Evolutionary conservation across 495 filamentous ascomycete species (phyloP).

Genomic region (Penicillium cosmopolitanum): DNA sequence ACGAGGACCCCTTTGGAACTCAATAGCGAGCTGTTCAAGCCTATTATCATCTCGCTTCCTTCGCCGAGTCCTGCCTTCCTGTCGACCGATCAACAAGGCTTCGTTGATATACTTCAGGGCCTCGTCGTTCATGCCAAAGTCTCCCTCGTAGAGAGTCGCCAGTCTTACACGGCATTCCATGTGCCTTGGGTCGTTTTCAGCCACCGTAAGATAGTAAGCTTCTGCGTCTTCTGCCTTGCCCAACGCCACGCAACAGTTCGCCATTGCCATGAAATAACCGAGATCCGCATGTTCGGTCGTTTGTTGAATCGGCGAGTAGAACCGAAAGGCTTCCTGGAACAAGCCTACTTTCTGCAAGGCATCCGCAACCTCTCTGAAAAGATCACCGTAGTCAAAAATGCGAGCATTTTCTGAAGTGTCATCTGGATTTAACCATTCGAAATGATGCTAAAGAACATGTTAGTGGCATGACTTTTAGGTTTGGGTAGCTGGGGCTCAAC

Average conservation of each 20-base stretch:
- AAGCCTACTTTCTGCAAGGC: constrained; percentile 60
- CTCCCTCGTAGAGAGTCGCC: constrained; percentile 77
- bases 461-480: not conserved
- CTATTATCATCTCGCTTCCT: constrained; percentile 43
- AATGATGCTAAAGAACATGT: constrained; percentile 53
- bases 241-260: constrained; percentile 69
- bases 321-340: constrained; percentile 69
- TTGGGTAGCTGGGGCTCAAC: not conserved
- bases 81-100: constrained; percentile 62
- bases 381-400: constrained; percentile 68
- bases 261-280: constrained; percentile 68
- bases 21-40: constrained; percentile 46
- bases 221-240: constrained; percentile 69
- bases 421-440: constrained; percentile 66
- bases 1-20: constrained; percentile 33
- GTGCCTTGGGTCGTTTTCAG: constrained; percentile 67
- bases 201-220: constrained; percentile 70
- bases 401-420: constrained; percentile 50
- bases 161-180: constrained; percentile 75
- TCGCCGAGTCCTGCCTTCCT: constrained; percentile 39
- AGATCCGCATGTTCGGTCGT: constrained; percentile 62
- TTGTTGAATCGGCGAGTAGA: constrained; percentile 69
- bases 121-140: constrained; percentile 63
- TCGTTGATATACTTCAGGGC: constrained; percentile 76
- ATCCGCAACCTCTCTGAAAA: constrained; percentile 74